Percentiles rank a stretch among this genome's conserved stretches.
phyloP scores from a whole-genome alignment of 1,284 basidiomycete genomes.

The Filobasidium uniguttulatum region DNA sequence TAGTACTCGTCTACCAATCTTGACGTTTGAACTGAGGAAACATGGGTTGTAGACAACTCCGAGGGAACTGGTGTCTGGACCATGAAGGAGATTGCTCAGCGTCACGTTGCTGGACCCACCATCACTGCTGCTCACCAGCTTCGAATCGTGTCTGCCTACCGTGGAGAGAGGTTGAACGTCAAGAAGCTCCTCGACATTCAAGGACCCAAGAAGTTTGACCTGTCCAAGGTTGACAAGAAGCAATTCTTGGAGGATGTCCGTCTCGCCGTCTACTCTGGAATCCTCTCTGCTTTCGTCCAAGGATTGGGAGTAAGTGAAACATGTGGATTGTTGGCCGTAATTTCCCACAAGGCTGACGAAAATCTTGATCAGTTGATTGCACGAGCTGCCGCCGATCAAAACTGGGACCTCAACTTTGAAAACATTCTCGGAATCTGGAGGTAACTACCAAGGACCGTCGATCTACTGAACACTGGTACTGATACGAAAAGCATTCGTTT shows the following conservation, averaged over 20 bases:
- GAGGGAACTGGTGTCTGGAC: constrained; percentile 20
- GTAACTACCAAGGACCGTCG: neutral
- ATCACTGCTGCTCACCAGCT: constrained; percentile 28
- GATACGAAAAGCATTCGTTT: constrained; percentile 15
- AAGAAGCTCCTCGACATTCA: constrained; percentile 19
- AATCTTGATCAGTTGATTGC: constrained; percentile 27
- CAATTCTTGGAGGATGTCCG: constrained; percentile 21
- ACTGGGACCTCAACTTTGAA: constrained; percentile 4
- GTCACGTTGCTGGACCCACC: constrained; percentile 27
- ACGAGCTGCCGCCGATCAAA: constrained; percentile 23
- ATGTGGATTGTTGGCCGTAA: neutral
- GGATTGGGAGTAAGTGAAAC: constrained; percentile 22
- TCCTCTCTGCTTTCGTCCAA: constrained; percentile 26
- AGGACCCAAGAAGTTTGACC: constrained; percentile 13
- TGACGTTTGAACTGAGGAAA: neutral
- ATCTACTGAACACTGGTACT: neutral
- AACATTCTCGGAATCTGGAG: constrained; percentile 6
- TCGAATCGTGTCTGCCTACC: constrained; percentile 26
- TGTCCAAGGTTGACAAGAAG: constrained; percentile 11
- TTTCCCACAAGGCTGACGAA: neutral
- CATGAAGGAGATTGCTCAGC: constrained; percentile 20
- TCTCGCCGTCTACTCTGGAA: constrained; percentile 23
- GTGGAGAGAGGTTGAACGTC: constrained; percentile 20
- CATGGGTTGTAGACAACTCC: neutral
- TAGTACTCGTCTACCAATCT: neutral